Percentiles rank a stretch among this genome's conserved stretches.
These are phyloP conservation scores for Pseudomicrostroma phylloplanum DNA, from an alignment of 1,284 basidiomycete genomes.

Conservation along the genomic window DNA sequence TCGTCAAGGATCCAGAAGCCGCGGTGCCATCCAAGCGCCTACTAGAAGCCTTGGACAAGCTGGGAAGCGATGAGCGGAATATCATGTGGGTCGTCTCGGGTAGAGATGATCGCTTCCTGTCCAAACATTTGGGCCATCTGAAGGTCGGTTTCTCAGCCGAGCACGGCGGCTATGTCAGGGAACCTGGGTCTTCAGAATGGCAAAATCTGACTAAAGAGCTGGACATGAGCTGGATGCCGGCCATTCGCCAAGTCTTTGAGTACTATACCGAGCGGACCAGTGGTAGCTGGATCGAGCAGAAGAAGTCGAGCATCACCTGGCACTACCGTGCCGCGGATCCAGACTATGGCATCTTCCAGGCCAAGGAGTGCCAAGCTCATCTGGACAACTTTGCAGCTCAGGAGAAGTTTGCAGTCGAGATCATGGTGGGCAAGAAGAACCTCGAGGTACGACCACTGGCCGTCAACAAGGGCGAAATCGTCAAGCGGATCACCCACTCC, in stretches of 20 bases:
- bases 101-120: constrained; percentile 85
- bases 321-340: constrained; percentile 91
- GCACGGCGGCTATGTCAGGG: constrained; percentile 86
- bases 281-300: constrained; percentile 90
- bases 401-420: constrained; percentile 49
- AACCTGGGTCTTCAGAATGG: constrained; percentile 65
- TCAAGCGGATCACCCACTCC: constrained; percentile 82
- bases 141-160: constrained; percentile 86
- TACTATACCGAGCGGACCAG: constrained; percentile 93
- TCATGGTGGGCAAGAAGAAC: constrained; percentile 80
- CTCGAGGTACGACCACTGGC: constrained; percentile 90
- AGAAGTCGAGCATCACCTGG: constrained; percentile 96
- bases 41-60: constrained; percentile 65
- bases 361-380: constrained; percentile 87
- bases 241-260: constrained; percentile 88
- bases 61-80: constrained; percentile 76
- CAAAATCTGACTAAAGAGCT: constrained; percentile 79
- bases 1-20: constrained; percentile 85
- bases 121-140: constrained; percentile 83
- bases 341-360: constrained; percentile 67
- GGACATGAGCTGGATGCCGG: constrained; percentile 97
- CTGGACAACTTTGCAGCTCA: constrained; percentile 67
- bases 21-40: constrained; percentile 75
- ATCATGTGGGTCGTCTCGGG: constrained; percentile 95
- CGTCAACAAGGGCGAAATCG: constrained; percentile 97